phyloP scores from a whole-genome alignment of 768 basidiomycete species.

The Mycena alexandri region DNA sequence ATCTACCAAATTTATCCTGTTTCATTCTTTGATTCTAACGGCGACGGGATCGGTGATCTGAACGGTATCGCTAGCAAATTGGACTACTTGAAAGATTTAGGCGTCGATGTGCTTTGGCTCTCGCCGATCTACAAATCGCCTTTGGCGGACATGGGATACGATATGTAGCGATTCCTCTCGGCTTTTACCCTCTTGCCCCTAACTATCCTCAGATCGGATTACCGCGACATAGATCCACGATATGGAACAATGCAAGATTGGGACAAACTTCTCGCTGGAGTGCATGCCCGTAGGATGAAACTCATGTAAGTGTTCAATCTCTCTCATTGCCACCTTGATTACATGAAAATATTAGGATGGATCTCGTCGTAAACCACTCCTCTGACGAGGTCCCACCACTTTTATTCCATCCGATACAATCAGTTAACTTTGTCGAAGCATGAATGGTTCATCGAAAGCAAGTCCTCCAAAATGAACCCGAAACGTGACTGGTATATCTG shows the following conservation, averaged over 20 bases:
- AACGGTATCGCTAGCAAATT: constrained; percentile 74
- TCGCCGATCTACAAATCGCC: constrained; percentile 79
- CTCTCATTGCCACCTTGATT: background rate
- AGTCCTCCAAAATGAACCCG: constrained; percentile 61
- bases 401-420: background rate
- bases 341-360: constrained; percentile 63
- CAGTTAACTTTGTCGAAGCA: constrained; percentile 57
- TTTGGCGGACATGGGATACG: constrained; percentile 80
- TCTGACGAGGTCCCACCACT: constrained; percentile 67
- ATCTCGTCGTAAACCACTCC: constrained; percentile 82
- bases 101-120: constrained; percentile 78
- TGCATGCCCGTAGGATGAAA: constrained; percentile 77
- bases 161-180: constrained; percentile 57
- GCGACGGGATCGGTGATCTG: constrained; percentile 78
- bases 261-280: constrained; percentile 65
- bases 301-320: constrained; percentile 61
- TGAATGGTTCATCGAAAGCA: constrained; percentile 76
- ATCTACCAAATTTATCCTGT: constrained; percentile 81
- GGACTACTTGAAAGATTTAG: constrained; percentile 77
- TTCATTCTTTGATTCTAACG: constrained; percentile 80
- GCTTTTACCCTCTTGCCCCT: background rate
- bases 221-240: constrained; percentile 70
- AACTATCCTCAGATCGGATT: constrained; percentile 67
- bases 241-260: constrained; percentile 76
- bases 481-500: constrained; percentile 86